These are phyloP conservation scores for Striga hermonthica DNA, from an alignment of 305 asterid genomes.

Conservation along the genomic window DNA sequence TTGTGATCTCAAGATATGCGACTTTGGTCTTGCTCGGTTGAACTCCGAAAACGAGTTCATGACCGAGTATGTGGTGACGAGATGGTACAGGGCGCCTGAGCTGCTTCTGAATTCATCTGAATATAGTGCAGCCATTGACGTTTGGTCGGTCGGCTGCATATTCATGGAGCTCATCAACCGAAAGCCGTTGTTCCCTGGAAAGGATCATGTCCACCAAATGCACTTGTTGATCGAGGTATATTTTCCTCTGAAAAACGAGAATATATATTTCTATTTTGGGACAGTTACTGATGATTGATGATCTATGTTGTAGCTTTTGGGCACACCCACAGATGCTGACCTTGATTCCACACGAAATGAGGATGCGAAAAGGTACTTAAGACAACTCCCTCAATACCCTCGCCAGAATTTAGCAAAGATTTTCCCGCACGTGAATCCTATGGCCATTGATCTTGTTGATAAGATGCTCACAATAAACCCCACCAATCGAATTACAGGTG, in stretches of 20 bases:
- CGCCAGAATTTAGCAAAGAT: slow-evolving; percentile 63
- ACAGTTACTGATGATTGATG: background rate
- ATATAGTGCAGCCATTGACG: slow-evolving; percentile 77
- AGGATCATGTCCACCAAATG: slow-evolving; percentile 92
- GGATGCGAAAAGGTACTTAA: slow-evolving; percentile 74
- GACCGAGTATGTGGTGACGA: slow-evolving; percentile 95
- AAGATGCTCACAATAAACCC: slow-evolving; percentile 88
- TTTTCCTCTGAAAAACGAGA: background rate
- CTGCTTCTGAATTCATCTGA: slow-evolving; percentile 76
- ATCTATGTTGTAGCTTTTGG: slow-evolving; percentile 55
- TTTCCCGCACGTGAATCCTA: slow-evolving; percentile 79
- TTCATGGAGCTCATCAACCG: slow-evolving; percentile 95
- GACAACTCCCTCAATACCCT: slow-evolving; percentile 79
- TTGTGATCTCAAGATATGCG: slow-evolving; percentile 93
- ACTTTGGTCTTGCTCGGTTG: slow-evolving; percentile 90
- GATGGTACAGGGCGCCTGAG: slow-evolving; percentile 99
- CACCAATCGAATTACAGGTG: slow-evolving; percentile 82
- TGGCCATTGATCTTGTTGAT: slow-evolving; percentile 83
- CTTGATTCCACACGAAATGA: slow-evolving; percentile 65
- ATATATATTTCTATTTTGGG: background rate
- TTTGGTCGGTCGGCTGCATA: slow-evolving; percentile 98
- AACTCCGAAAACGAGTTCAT: slow-evolving; percentile 75
- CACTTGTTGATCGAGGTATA: slow-evolving; percentile 79
- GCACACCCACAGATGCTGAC: slow-evolving; percentile 87
- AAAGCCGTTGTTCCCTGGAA: slow-evolving; percentile 85